These are phyloP conservation scores for Suillus luteus DNA, from an alignment of 768 basidiomycete species.

Conservation along the genomic window DNA sequence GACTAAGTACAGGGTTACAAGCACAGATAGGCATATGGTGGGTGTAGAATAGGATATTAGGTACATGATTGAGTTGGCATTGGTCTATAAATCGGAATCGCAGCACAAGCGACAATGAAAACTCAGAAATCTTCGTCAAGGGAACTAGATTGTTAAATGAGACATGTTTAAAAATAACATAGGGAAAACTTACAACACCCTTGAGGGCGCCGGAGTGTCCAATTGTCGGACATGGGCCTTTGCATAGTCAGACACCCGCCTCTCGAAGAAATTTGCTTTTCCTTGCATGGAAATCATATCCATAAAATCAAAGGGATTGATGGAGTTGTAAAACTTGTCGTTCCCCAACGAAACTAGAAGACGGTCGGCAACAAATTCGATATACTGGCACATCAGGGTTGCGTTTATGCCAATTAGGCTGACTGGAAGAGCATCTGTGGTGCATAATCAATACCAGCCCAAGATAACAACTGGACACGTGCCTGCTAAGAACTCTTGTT, in stretches of 20 bases:
- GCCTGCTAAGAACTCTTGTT: conserved; percentile 86
- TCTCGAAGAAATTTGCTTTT: conserved; percentile 97
- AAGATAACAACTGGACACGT: conserved; percentile 15
- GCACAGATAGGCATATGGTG: background rate
- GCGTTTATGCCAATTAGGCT: conserved; percentile 91
- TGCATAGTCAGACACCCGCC: conserved; percentile 85
- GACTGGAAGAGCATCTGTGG: conserved; percentile 79
- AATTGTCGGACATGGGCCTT: conserved; percentile 58
- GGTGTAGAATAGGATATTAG: background rate
- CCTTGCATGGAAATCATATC: conserved; percentile 94
- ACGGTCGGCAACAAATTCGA: conserved; percentile 90
- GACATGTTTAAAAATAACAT: background rate
- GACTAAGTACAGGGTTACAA: background rate
- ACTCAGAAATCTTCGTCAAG: conserved; percentile 15
- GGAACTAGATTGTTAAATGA: conserved; percentile 5
- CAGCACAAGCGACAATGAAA: background rate
- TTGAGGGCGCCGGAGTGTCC: background rate
- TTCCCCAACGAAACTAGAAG: conserved; percentile 84
- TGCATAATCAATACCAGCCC: background rate
- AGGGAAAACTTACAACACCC: background rate
- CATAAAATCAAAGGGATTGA: conserved; percentile 94
- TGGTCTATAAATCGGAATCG: background rate
- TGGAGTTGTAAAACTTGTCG: conserved; percentile 69
- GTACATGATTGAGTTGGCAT: background rate
- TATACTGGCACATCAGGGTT: conserved; percentile 84